phyloP scores from a whole-genome alignment of 1,284 basidiomycete genomes.

The Kwoniella shivajii region DNA sequence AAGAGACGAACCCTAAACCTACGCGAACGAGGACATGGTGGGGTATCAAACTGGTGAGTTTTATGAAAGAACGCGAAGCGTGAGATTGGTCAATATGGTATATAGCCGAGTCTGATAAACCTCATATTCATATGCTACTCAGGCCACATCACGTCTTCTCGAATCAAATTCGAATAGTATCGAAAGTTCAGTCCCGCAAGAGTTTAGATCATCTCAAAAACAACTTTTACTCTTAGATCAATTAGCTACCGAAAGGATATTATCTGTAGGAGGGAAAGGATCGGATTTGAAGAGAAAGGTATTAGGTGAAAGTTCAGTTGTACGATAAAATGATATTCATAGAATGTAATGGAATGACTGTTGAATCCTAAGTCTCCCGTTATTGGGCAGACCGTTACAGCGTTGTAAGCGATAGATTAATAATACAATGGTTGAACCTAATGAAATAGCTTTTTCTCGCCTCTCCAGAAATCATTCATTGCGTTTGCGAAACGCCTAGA shows the following conservation, averaged over 20 bases:
- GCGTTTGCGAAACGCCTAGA: no score
- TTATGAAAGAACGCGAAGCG: no score
- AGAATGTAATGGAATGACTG: background rate
- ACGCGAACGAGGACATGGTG: slow-evolving; percentile 66
- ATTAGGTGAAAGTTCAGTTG: slow-evolving; percentile 44
- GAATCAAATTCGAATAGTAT: slow-evolving; percentile 20
- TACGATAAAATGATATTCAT: background rate
- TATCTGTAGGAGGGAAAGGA: slow-evolving; percentile 36
- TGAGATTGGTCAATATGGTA: no score
- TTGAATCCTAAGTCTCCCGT: background rate
- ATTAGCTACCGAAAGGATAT: slow-evolving; percentile 69
- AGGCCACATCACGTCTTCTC: slow-evolving; percentile 63
- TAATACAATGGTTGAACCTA: no score
- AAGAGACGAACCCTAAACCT: slow-evolving; percentile 20
- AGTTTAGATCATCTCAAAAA: slow-evolving; percentile 58
- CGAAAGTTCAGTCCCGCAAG: slow-evolving; percentile 62
- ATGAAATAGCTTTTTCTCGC: no score
- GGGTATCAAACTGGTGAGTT: slow-evolving; percentile 77
- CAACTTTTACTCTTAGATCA: slow-evolving; percentile 64
- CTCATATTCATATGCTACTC: background rate
- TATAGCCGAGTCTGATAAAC: background rate
- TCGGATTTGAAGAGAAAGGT: slow-evolving; percentile 28
- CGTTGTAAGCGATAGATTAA: no score
- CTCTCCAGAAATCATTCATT: no score
- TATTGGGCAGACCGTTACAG: no score